phyloP scores from a whole-genome alignment of 2,329 filamentous ascomycete species.

The Blastomyces silverae region DNA sequence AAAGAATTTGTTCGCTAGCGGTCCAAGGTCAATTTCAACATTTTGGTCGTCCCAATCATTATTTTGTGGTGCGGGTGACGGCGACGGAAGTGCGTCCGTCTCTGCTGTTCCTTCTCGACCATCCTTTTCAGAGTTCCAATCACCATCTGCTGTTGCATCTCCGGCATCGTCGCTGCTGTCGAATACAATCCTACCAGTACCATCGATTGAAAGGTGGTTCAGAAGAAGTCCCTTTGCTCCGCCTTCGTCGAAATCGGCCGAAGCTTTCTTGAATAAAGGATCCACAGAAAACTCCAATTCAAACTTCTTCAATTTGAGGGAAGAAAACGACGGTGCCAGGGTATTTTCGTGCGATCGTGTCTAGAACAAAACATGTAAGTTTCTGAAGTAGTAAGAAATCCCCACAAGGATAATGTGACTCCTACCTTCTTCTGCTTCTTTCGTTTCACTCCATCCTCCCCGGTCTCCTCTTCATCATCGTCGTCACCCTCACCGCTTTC shows the following conservation, averaged over 20 bases:
- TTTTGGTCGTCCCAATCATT: conserved; percentile 44
- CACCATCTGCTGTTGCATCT: conserved; percentile 43
- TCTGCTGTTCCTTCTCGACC: conserved; percentile 40
- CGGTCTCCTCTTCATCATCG: conserved; percentile 49
- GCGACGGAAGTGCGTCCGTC: conserved; percentile 37
- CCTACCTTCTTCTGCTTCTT: conserved; percentile 64
- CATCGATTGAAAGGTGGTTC: conserved; percentile 95
- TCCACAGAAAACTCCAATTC: conserved; percentile 95
- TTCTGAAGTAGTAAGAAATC: conserved; percentile 6
- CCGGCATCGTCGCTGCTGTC: conserved; percentile 87
- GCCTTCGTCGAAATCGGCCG: conserved; percentile 96
- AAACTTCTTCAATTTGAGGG: conserved; percentile 91
- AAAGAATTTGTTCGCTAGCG: conserved; percentile 75
- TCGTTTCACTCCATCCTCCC: conserved; percentile 44
- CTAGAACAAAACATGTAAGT: conserved; percentile 32
- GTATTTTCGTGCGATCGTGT: conserved; percentile 88
- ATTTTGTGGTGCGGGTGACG: conserved; percentile 31
- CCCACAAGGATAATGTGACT: neutral
- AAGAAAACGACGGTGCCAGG: conserved; percentile 76
- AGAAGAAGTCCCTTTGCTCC: conserved; percentile 90
- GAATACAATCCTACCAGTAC: conserved; percentile 87
- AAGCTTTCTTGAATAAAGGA: conserved; percentile 97
- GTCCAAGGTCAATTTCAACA: conserved; percentile 69
- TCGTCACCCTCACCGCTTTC: conserved; percentile 58
- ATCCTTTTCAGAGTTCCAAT: conserved; percentile 29